Evolutionary conservation across 2,329 filamentous ascomycete species (phyloP), one percentile per base, ranked within the genome.

Genomic region (Arthrobotrys entomopaga): DNA sequence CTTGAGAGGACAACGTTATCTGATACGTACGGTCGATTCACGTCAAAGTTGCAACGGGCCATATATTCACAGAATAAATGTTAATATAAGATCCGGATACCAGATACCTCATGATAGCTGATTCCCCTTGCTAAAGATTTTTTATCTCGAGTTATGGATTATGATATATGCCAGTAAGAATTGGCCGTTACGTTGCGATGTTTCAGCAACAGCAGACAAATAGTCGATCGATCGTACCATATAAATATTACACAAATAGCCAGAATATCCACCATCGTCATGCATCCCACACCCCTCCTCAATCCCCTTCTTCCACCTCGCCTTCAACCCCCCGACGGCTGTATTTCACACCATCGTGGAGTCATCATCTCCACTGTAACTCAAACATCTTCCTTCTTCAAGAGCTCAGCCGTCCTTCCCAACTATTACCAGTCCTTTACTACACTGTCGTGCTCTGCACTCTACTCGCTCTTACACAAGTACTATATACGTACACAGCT

Each of bases 351-450:
- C 48, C 38, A 50, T 19, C n/a, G 34, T 50, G 24, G 34, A 57
- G 10, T 56, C 29, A n/a, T 42, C 8, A 10, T 22, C 48, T 26
- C 19, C 13, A 19, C 2, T 16, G 29, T 34, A 34, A 10, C 20
- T 48, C 11, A 46, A 69, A 42, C 56, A 29, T 49, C 20, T 40
- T 50, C 50, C 29, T 34, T 34, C 29, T 34, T 3, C 29, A 8
- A 34, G 29, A 6, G 29, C 6, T 34, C 29, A 61, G 19, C 56
- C 43, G 29, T 38, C 48, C 19, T 50, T 66, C 49, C 60, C 56
- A 61, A 73, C 54, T 65, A 65, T 50, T 54, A 73, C 38, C 69
- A 49, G 65, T 64, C 65, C 69, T 73, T 73, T 56, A 8, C 16
- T 29, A 15, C 50, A 42, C 61, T 15, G 20, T 54, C 8, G 40